A percentile compares a stretch with the other conserved stretches of the same genome.
These are phyloP conservation scores for Picochlorum sp. DNA, from an alignment of 139 green algal genomes.

Conservation along the genomic window DNA sequence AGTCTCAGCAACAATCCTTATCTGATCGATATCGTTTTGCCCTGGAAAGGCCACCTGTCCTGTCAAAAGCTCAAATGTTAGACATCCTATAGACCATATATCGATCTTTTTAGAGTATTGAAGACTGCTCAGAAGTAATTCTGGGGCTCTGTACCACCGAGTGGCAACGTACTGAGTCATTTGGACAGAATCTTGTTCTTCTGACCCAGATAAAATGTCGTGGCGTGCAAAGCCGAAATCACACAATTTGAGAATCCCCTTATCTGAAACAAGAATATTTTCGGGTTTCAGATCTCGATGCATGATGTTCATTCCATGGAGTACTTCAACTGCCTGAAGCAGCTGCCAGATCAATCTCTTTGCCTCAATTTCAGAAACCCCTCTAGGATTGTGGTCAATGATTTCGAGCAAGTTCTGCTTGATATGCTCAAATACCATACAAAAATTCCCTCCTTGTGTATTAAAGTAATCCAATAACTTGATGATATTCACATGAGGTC, in stretches of 20 bases:
- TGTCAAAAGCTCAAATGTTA: conserved; percentile 92
- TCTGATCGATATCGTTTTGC: conserved; percentile 95
- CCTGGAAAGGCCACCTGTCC: conserved; percentile 92
- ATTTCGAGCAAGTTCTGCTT: conserved; percentile 28
- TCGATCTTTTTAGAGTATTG: conserved; percentile 92
- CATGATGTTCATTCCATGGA: conserved; percentile 9
- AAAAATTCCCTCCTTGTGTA: conserved; percentile 61
- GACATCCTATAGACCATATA: conserved; percentile 94
- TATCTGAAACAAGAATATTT: conserved; percentile 74
- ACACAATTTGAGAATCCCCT: conserved; percentile 77
- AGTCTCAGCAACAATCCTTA: conserved; percentile 97
- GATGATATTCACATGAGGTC: conserved; percentile 73
- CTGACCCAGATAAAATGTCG: conserved; percentile 65
- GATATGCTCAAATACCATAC: conserved; percentile 89
- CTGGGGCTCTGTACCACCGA: conserved; percentile 80
- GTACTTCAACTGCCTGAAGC: neutral
- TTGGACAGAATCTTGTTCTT: conserved; percentile 33
- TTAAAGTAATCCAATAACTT: conserved; percentile 80
- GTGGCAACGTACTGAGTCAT: conserved; percentile 98
- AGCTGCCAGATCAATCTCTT: conserved; percentile 8
- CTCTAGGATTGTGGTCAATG: neutral
- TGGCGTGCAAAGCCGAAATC: conserved; percentile 86
- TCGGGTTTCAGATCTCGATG: conserved; percentile 86
- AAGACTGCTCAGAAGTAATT: conserved; percentile 95
- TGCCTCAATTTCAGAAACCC: neutral